phyloP scores from a whole-genome alignment of 495 filamentous ascomycete species.

The Cairneyella variabilis region DNA sequence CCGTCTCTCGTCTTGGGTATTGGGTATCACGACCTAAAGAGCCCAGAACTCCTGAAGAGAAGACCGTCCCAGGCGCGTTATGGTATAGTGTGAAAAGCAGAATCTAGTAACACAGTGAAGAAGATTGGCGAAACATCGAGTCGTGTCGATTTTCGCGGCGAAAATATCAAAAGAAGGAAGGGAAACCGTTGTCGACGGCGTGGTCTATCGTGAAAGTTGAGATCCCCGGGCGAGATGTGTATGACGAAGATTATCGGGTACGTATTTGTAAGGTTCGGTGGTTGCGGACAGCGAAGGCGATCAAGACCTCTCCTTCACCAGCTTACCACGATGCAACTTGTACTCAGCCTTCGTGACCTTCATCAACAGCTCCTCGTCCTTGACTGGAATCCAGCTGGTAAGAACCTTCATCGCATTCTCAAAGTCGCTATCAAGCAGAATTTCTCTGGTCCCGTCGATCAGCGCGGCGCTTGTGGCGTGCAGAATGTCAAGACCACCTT shows the following conservation, averaged over 20 bases:
- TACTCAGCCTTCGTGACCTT: conserved; percentile 89
- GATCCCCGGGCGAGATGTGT: not conserved
- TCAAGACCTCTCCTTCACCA: too few species aligned
- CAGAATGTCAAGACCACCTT: conserved; percentile 76
- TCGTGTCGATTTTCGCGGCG: too few species aligned
- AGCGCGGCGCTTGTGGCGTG: conserved; percentile 89
- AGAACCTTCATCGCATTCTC: conserved; percentile 98
- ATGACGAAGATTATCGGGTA: not conserved
- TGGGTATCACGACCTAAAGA: too few species aligned
- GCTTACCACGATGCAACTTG: conserved; percentile 63
- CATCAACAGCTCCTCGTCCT: conserved; percentile 94
- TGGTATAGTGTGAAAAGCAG: not conserved
- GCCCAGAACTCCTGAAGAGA: not conserved
- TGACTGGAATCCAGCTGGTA: conserved; percentile 92
- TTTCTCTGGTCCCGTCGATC: conserved; percentile 87
- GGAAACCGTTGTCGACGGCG: too few species aligned
- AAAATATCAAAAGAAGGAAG: too few species aligned
- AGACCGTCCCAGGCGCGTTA: not conserved
- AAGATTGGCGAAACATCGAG: too few species aligned
- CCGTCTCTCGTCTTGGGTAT: too few species aligned
- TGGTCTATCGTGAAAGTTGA: too few species aligned
- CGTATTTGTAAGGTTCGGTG: too few species aligned
- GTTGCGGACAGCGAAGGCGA: too few species aligned
- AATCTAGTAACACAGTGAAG: too few species aligned
- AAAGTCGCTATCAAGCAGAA: conserved; percentile 90